phyloP scores from a whole-genome alignment of 2,329 filamentous ascomycete species.

The Botrytis pseudocinerea region DNA sequence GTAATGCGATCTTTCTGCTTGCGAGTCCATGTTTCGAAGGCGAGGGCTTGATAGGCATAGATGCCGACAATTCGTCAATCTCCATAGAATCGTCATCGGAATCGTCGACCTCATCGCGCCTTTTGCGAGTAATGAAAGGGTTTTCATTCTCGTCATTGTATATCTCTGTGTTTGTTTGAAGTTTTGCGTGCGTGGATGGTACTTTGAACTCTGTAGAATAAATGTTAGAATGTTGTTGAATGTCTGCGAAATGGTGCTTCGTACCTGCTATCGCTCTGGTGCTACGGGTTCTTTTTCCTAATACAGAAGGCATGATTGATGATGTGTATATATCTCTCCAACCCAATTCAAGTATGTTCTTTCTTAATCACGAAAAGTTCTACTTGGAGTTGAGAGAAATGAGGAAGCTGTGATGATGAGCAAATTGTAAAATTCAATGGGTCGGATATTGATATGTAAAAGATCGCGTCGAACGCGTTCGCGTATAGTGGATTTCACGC shows the following conservation, averaged over 20 bases:
- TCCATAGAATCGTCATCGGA: conserved; percentile 47
- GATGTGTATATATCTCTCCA: not conserved
- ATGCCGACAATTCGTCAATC: conserved; percentile 44
- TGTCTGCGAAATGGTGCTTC: conserved; percentile 28
- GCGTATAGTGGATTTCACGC: conserved; percentile 18
- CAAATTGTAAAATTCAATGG: not conserved
- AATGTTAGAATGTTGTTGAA: conserved; percentile 25
- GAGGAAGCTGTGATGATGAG: conserved; percentile 19
- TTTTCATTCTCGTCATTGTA: conserved; percentile 70
- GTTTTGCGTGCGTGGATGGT: conserved; percentile 46
- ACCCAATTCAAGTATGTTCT: conserved; percentile 24
- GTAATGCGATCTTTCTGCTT: conserved; percentile 46
- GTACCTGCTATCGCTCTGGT: conserved; percentile 43
- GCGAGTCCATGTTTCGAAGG: conserved; percentile 51
- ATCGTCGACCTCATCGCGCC: conserved; percentile 35
- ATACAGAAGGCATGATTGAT: conserved; percentile 42
- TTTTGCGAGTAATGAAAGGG: conserved; percentile 48
- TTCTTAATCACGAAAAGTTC: conserved; percentile 21
- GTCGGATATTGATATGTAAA: conserved; percentile 1
- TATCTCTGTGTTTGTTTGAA: conserved; percentile 43
- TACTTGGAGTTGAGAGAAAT: conserved; percentile 9
- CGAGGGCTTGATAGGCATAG: conserved; percentile 37
- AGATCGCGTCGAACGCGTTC: conserved; percentile 14
- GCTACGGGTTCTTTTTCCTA: conserved; percentile 51
- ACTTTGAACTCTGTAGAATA: conserved; percentile 31